Percentiles rank a stretch among this genome's conserved stretches.
phyloP scores from a whole-genome alignment of 345 rosid genomes.

The Psidium guajava region DNA sequence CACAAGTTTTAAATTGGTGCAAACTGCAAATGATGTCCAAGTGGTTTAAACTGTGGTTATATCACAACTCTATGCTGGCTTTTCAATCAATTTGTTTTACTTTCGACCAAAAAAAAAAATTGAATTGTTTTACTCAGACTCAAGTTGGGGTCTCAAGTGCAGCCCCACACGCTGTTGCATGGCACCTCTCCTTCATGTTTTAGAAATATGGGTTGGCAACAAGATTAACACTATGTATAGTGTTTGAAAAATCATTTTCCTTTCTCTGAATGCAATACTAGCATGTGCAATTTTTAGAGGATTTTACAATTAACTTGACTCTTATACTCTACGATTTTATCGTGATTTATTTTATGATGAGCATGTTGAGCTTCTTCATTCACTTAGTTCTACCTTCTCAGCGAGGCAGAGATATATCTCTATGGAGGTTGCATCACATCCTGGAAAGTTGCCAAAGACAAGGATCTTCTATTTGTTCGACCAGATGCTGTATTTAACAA shows the following conservation, averaged over 20 bases:
- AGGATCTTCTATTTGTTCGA: conserved; percentile 79
- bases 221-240: not conserved
- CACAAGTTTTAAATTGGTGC: not conserved
- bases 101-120: not conserved
- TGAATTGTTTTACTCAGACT: not conserved
- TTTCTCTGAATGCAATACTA: not conserved
- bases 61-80: not conserved
- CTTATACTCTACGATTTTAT: not conserved
- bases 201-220: not conserved
- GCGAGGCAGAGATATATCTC: conserved; percentile 84
- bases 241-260: not conserved
- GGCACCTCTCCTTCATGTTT: not conserved
- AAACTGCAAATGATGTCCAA: not conserved
- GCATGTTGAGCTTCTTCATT: not conserved
- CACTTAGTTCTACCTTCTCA: conserved; percentile 7
- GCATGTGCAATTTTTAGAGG: not conserved
- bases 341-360: not conserved
- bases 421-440: conserved; percentile 89
- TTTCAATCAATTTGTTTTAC: not conserved
- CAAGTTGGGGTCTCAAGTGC: not conserved
- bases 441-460: conserved; percentile 69
- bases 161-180: not conserved
- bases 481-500: conserved; percentile 96
- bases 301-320: not conserved
- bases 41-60: not conserved